These are phyloP conservation scores for Spongiforma sp. DNA, from an alignment of 1,284 basidiomycete species.

Conservation along the genomic window DNA sequence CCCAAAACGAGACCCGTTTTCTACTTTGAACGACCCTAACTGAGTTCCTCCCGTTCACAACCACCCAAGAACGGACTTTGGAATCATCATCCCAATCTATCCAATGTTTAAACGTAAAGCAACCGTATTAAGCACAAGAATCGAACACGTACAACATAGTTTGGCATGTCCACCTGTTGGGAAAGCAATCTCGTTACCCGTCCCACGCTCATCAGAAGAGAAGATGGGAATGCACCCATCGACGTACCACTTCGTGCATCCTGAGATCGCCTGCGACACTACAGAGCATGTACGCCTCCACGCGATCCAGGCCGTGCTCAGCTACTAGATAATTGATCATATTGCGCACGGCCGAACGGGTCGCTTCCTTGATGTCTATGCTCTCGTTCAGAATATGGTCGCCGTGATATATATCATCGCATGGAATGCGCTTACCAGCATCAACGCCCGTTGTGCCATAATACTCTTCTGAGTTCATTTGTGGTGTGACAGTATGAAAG, in stretches of 20 bases:
- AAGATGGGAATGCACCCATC: not conserved
- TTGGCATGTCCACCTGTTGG: constrained; percentile 68
- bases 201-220: too few species aligned
- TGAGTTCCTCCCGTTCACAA: not conserved
- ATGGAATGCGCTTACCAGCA: constrained; percentile 44
- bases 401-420: not conserved
- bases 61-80: constrained; percentile 28
- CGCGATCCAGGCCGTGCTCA: too few species aligned
- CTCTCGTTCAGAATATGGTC: not conserved
- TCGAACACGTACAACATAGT: constrained; percentile 56
- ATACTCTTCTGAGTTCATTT: too few species aligned
- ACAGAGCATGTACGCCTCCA: too few species aligned
- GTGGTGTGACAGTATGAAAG: too few species aligned
- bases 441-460: constrained; percentile 63
- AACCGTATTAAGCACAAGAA: not conserved
- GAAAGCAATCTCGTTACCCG: not conserved
- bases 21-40: too few species aligned
- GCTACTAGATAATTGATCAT: too few species aligned
- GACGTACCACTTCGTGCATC: constrained; percentile 65
- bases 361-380: constrained; percentile 57
- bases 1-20: too few species aligned
- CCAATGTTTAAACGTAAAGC: not conserved
- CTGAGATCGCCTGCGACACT: constrained; percentile 63
- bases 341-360: too few species aligned
- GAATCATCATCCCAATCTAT: constrained; percentile 40